These are phyloP conservation scores for Stagonosporopsis vannaccii DNA, from an alignment of 2,329 filamentous ascomycete genomes.

Conservation along the genomic window DNA sequence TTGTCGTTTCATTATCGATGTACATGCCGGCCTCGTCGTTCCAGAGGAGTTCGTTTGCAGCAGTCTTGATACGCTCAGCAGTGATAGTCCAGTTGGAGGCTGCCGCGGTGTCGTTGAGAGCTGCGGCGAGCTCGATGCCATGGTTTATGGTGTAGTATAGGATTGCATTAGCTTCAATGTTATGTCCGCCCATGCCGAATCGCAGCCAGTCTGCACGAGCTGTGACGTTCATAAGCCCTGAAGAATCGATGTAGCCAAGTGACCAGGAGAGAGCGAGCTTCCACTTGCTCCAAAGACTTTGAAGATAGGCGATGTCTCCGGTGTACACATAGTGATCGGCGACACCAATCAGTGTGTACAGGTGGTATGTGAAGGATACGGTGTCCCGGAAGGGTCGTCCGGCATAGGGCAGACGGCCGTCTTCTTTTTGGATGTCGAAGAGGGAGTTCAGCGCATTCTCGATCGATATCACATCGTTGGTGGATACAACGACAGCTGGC, in stretches of 20 bases:
- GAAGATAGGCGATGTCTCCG: constrained; percentile 51
- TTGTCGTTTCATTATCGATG: constrained; percentile 61
- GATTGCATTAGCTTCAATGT: constrained; percentile 57
- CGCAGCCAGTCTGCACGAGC: constrained; percentile 57
- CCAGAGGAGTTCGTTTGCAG: constrained; percentile 60
- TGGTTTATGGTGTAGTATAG: constrained; percentile 62
- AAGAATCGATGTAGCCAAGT: constrained; percentile 52
- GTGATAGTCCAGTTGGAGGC: constrained; percentile 51
- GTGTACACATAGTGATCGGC: constrained; percentile 56
- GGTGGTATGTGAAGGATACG: constrained; percentile 63
- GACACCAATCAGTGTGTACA: constrained; percentile 57
- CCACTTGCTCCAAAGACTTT: constrained; percentile 53
- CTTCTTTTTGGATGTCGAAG: constrained; percentile 55
- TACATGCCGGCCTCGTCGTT: constrained; percentile 59
- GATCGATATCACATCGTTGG: constrained; percentile 60
- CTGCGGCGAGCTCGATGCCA: constrained; percentile 59
- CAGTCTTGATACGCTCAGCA: constrained; percentile 53
- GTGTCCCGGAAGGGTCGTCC: constrained; percentile 53
- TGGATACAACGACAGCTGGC: constrained; percentile 62
- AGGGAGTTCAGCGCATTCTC: constrained; percentile 59
- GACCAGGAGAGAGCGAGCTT: constrained; percentile 55
- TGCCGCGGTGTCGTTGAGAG: constrained; percentile 54
- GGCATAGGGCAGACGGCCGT: constrained; percentile 60
- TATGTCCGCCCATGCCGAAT: constrained; percentile 60
- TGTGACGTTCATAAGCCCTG: constrained; percentile 57